Evolutionary conservation across 2,329 filamentous ascomycete species (phyloP), one percentile per base, ranked within the genome.

Genomic region (Fusarium setosum): DNA sequence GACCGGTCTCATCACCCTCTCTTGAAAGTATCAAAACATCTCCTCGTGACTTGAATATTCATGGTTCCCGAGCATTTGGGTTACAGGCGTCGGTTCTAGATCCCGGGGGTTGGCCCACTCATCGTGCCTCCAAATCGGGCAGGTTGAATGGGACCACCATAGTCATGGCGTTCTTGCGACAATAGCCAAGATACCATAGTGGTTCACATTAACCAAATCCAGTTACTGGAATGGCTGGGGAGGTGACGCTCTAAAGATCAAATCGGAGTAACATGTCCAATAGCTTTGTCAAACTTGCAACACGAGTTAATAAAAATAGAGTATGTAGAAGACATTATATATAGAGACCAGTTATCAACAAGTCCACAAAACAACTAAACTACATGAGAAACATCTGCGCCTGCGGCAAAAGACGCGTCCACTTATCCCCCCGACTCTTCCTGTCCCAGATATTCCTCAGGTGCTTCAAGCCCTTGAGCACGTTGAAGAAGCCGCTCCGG

Each of bases 401-500:
- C 12, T 52, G 35, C 3, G 48, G 48, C 8, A 52, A 23, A 18
- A 52, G 34, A 4, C 37, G 23, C 12, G 37, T 41, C 48, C 48
- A 52, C 24, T 31, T 29, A 6, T 52, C 48, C 8, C 26, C 35
- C 21, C 21, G 45, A 31, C 8, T 11, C 35, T 17, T 41, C 24
- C 48, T 26, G 4, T 11, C 17, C 56, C 56, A 59, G 6, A 59
- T 59, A 6, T 38, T 20, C 6, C 50, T 8, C 9, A 59, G 38
- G 13, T 42, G 35, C 13, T 50, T 34, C 13, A 55, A 18, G 3
- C 50, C 56, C 18, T 32, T 49, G 23, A 48, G 4, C 11, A 59
- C 13, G 18, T 59, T 59, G 8, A 23, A 13, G 29, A 59, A 59
- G 0, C 56, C 50, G 9, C 15, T 59, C 15, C 44, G 24, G 12